phyloP scores from a whole-genome alignment of 805 yeast genomes.

The Candida caryicola region DNA sequence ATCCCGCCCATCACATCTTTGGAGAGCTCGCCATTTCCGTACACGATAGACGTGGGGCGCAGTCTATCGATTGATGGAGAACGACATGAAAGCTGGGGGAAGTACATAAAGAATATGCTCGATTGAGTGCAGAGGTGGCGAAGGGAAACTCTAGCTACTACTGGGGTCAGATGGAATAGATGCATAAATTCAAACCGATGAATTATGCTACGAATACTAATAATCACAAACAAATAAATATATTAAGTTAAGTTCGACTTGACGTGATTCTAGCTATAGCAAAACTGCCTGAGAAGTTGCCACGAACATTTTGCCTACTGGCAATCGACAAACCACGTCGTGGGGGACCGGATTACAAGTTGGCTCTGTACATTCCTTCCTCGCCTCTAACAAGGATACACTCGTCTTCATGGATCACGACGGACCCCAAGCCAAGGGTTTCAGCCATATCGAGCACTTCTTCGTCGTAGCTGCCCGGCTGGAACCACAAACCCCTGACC shows the following conservation, averaged over 20 bases:
- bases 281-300: too few species aligned
- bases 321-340: too few species aligned
- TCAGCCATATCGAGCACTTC: slow-evolving; percentile 45
- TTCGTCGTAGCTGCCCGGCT: slow-evolving; percentile 72
- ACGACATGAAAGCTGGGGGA: slow-evolving; percentile 39
- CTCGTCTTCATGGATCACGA: slow-evolving; percentile 48
- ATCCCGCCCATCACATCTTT: slow-evolving; percentile 72
- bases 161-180: too few species aligned
- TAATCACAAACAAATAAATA: too few species aligned
- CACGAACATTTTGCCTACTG: too few species aligned
- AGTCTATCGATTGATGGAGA: slow-evolving; percentile 11
- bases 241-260: neutral
- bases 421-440: slow-evolving; percentile 29
- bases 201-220: too few species aligned
- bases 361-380: slow-evolving; percentile 39
- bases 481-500: slow-evolving; percentile 72
- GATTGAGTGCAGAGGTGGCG: too few species aligned
- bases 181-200: too few species aligned
- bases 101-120: slow-evolving; percentile 24
- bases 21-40: slow-evolving; percentile 65
- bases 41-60: slow-evolving; percentile 26
- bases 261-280: too few species aligned
- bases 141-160: too few species aligned
- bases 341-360: slow-evolving; percentile 30
- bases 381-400: slow-evolving; percentile 76